phyloP scores from a whole-genome alignment of 1,139 yeast species.

The Geotrichum citri-aurantii region DNA sequence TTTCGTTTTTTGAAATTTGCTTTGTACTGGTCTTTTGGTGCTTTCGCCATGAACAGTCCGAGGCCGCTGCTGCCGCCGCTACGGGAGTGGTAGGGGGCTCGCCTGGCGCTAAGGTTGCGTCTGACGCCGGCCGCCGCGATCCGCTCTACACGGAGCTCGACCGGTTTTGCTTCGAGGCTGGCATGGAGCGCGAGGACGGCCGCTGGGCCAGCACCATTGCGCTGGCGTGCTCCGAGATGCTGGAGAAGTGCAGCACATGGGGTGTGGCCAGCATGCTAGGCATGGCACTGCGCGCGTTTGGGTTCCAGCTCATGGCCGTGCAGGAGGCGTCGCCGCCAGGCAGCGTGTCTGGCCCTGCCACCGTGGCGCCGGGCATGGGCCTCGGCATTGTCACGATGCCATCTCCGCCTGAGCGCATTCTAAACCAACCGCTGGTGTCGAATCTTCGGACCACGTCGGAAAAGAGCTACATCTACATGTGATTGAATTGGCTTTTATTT shows the following conservation, averaged over 20 bases:
- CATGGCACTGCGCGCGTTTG: slow-evolving; percentile 28
- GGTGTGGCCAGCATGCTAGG: slow-evolving; percentile 30
- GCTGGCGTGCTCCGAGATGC: slow-evolving; percentile 30
- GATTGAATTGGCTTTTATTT: too few species aligned
- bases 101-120: slow-evolving; percentile 1
- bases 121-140: slow-evolving; percentile 15
- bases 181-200: slow-evolving; percentile 24
- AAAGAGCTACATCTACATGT: neutral
- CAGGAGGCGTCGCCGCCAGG: neutral
- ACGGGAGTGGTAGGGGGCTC: neutral
- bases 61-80: too few species aligned
- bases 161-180: slow-evolving; percentile 25
- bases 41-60: neutral
- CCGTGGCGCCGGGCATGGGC: neutral
- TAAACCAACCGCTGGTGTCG: neutral
- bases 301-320: slow-evolving; percentile 5
- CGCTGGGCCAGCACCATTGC: slow-evolving; percentile 29
- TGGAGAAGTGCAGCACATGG: slow-evolving; percentile 31
- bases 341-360: neutral
- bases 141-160: slow-evolving; percentile 25
- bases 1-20: slow-evolving; percentile 29
- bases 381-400: neutral
- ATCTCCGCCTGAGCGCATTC: neutral
- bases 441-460: neutral
- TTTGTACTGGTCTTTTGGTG: slow-evolving; percentile 33